Conservation (phyloP, 352 stramenopile genomes). For the Phytophthora fragariaefolia region DNA sequence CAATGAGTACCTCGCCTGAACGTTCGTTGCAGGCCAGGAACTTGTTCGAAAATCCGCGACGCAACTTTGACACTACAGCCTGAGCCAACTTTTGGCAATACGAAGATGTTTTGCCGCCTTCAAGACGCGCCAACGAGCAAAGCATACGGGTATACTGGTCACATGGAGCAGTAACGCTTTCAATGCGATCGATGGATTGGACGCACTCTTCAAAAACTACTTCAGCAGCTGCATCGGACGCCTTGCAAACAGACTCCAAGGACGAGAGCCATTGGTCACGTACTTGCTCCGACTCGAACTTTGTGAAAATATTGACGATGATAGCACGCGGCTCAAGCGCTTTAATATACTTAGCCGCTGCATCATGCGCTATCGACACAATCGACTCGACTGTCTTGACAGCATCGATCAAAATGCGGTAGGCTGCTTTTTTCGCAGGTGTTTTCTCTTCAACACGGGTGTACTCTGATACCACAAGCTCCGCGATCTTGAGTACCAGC, state of each 20-base stretch:
- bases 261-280: slow-evolving; percentile 88
- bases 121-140: slow-evolving; percentile 71
- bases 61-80: slow-evolving; percentile 66
- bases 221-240: slow-evolving; percentile 44
- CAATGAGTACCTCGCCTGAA: slow-evolving; percentile 71
- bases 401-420: slow-evolving; percentile 84
- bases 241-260: slow-evolving; percentile 74
- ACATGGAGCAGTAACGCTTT: slow-evolving; percentile 62
- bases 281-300: slow-evolving; percentile 75
- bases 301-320: slow-evolving; percentile 66
- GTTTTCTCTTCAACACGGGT: slow-evolving; percentile 44
- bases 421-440: slow-evolving; percentile 49
- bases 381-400: slow-evolving; percentile 87
- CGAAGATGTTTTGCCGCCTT: slow-evolving; percentile 44
- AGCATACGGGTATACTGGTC: slow-evolving; percentile 81
- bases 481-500: slow-evolving; percentile 77
- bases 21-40: slow-evolving; percentile 80
- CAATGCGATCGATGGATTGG: slow-evolving; percentile 65
- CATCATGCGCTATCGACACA: slow-evolving; percentile 68
- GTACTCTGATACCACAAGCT: slow-evolving; percentile 82
- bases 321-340: slow-evolving; percentile 47
- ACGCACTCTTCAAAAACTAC: slow-evolving; percentile 78
- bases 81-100: slow-evolving; percentile 64
- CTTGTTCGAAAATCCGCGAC: slow-evolving; percentile 76
- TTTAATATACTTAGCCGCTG: slow-evolving; percentile 72